phyloP scores from a whole-genome alignment of 2,329 filamentous ascomycete species.

The Pseudocercospora pini-densiflorae region DNA sequence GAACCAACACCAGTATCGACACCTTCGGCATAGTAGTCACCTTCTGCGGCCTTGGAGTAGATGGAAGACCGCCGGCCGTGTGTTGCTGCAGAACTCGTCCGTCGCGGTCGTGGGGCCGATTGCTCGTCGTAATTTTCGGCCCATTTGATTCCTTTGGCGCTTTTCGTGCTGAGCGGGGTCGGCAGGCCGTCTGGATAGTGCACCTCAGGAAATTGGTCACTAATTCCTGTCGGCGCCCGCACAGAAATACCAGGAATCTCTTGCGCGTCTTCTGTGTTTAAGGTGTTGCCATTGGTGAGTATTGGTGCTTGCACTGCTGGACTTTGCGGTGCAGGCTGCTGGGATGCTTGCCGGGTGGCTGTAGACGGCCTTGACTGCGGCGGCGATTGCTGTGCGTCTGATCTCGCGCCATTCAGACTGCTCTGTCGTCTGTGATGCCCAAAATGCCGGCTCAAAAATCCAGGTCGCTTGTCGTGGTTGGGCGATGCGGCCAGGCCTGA shows the following conservation, averaged over 20 bases:
- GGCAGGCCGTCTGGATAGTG: slow-evolving; percentile 26
- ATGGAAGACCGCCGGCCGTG: slow-evolving; percentile 38
- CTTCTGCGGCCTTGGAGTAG: slow-evolving; percentile 35
- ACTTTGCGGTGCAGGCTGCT: slow-evolving; percentile 1
- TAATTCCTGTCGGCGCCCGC: slow-evolving; percentile 17
- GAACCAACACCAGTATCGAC: slow-evolving; percentile 41
- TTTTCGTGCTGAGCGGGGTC: slow-evolving; percentile 24
- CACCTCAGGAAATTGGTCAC: slow-evolving; percentile 22
- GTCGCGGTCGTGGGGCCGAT: slow-evolving; percentile 24
- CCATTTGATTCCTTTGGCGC: slow-evolving; percentile 31
- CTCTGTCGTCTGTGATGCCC: slow-evolving; percentile 25
- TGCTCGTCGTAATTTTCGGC: slow-evolving; percentile 25
- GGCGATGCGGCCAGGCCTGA: slow-evolving; percentile 24
- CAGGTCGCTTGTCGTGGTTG: slow-evolving; percentile 27
- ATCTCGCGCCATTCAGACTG: slow-evolving; percentile 5
- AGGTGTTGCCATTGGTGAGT: slow-evolving; percentile 14
- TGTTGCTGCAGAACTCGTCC: slow-evolving; percentile 34
- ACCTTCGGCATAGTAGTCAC: slow-evolving; percentile 33
- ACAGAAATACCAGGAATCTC: slow-evolving; percentile 11
- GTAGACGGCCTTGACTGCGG: slow-evolving; percentile 14
- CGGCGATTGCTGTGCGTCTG: slow-evolving; percentile 9
- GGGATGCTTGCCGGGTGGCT: slow-evolving; percentile 15
- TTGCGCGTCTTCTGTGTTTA: background rate
- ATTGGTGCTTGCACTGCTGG: slow-evolving; percentile 11
- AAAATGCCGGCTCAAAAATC: slow-evolving; percentile 28